Evolutionary conservation across 116 monocot genomes (phyloP).

Genomic region (Iris pallida): DNA sequence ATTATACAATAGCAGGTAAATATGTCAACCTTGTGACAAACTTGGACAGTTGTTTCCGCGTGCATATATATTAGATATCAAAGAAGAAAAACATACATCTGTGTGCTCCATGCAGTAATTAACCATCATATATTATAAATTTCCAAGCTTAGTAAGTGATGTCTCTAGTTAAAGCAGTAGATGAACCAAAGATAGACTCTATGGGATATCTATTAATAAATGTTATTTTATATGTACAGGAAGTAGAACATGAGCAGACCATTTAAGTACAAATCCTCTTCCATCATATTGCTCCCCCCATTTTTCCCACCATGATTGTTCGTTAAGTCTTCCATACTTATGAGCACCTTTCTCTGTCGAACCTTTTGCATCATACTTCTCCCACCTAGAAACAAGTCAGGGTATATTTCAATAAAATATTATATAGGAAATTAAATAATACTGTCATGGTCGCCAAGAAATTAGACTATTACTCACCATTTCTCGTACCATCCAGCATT

Average conservation of each 20-base stretch:
- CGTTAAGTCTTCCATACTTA: slow-evolving; percentile 88
- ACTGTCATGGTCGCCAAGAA: background rate
- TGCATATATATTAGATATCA: too few species aligned
- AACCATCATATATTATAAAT: too few species aligned
- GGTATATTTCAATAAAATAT: background rate
- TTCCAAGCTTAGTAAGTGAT: too few species aligned
- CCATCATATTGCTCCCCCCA: slow-evolving; percentile 99
- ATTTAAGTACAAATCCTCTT: slow-evolving; percentile 91
- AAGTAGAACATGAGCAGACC: slow-evolving; percentile 30
- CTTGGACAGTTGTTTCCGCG: too few species aligned
- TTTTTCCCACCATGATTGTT: slow-evolving; percentile 99
- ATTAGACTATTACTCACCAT: slow-evolving; percentile 49
- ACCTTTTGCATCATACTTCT: slow-evolving; percentile 98
- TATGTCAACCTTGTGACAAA: too few species aligned
- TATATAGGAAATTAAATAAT: background rate
- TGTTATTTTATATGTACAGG: background rate
- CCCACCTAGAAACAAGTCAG: slow-evolving; percentile 60
- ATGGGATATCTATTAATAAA: background rate
- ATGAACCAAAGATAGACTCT: background rate
- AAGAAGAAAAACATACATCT: too few species aligned
- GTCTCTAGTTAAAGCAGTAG: too few species aligned
- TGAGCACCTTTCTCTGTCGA: slow-evolving; percentile 92
- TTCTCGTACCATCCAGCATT: slow-evolving; percentile 96
- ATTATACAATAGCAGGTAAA: too few species aligned
- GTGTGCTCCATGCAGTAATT: too few species aligned